Percentiles rank a stretch among this genome's conserved stretches.
These are phyloP conservation scores for Citrus reticulata DNA, from an alignment of 345 rosid genomes.

Conservation along the genomic window DNA sequence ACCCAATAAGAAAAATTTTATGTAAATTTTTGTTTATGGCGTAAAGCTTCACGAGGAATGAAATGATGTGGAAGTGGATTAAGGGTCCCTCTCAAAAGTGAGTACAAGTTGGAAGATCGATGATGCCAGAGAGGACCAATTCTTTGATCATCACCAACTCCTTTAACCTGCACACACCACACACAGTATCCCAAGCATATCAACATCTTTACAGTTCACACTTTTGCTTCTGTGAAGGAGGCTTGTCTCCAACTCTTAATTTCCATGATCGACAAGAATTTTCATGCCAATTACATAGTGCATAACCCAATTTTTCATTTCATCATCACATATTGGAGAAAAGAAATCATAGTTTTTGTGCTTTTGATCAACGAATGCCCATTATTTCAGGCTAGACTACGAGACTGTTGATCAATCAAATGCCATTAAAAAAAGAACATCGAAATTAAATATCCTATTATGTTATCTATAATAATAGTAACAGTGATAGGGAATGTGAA, in stretches of 20 bases:
- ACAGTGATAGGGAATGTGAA: background rate
- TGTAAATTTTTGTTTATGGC: background rate
- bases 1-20: slow-evolving; percentile 5
- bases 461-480: background rate
- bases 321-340: too few species aligned
- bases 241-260: slow-evolving; percentile 2
- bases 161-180: background rate
- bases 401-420: background rate
- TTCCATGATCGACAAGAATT: background rate
- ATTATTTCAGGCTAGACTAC: background rate
- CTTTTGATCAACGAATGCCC: background rate
- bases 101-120: slow-evolving; percentile 3
- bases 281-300: background rate
- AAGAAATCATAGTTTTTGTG: background rate
- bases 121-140: slow-evolving; percentile 17
- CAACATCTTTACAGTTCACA: slow-evolving; percentile 17
- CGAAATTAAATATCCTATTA: background rate
- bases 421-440: background rate
- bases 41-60: background rate
- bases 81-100: slow-evolving; percentile 21
- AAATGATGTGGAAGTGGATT: slow-evolving; percentile 20
- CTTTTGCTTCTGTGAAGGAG: slow-evolving; percentile 10
- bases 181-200: background rate
- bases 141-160: background rate
- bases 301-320: too few species aligned